phyloP scores from a whole-genome alignment of 1,139 yeast species.

The Yueomyces sp. region DNA sequence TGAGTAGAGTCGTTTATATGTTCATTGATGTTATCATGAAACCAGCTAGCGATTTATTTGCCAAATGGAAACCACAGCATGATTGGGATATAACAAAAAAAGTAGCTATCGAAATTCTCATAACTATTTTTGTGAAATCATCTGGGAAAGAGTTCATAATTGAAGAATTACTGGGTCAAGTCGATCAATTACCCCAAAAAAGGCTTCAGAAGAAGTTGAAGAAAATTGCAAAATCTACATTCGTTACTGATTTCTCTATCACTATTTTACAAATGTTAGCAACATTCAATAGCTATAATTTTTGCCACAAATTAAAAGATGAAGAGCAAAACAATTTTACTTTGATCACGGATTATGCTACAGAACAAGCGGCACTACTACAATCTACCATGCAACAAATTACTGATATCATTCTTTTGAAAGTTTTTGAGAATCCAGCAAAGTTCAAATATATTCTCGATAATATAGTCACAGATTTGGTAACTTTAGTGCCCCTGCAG shows the following conservation, averaged over 20 bases:
- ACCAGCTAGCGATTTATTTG: constrained; percentile 8
- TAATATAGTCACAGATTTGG: constrained; percentile 42
- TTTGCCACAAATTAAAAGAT: constrained; percentile 1
- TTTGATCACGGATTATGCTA: neutral
- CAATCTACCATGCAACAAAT: constrained; percentile 24
- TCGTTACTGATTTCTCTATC: constrained; percentile 18
- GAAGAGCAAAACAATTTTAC: constrained; percentile 1
- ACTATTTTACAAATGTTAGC: constrained; percentile 17
- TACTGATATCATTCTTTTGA: constrained; percentile 29
- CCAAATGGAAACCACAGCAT: constrained; percentile 8
- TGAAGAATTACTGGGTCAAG: constrained; percentile 43
- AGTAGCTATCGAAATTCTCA: constrained; percentile 29
- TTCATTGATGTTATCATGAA: constrained; percentile 21
- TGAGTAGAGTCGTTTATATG: constrained; percentile 17
- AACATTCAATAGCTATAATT: constrained; percentile 9
- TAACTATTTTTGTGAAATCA: constrained; percentile 33
- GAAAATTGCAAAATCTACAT: constrained; percentile 8
- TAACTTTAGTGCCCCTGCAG: constrained; percentile 36
- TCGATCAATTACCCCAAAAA: constrained; percentile 36
- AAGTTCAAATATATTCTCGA: constrained; percentile 35
- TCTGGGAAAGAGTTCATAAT: constrained; percentile 45
- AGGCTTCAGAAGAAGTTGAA: constrained; percentile 22
- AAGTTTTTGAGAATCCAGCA: constrained; percentile 29
- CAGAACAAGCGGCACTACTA: constrained; percentile 6
- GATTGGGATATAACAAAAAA: constrained; percentile 18